Conservation (phyloP, 371 early-diverging fungal species). For the Actinomucor elegans region DNA sequence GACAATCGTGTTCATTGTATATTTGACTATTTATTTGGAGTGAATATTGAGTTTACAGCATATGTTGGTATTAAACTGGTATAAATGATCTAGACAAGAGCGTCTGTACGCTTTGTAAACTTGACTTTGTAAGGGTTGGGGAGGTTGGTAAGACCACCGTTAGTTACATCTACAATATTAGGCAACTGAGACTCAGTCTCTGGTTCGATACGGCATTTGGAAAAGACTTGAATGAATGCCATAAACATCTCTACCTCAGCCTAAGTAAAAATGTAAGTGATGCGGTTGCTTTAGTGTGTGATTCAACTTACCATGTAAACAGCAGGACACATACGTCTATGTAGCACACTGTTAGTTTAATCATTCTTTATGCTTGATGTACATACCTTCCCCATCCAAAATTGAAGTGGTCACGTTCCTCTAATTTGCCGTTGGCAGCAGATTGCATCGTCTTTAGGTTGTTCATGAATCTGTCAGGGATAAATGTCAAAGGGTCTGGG, state of each 20-base stretch:
- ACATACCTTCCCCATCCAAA: constrained; percentile 26
- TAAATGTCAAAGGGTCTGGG: constrained; percentile 1
- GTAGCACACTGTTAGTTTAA: too few relatives aligned
- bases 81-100: too few relatives aligned
- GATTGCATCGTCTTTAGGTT: constrained; percentile 1
- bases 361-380: not conserved
- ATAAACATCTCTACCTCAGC: not conserved
- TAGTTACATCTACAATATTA: not conserved
- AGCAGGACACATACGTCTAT: constrained; percentile 20
- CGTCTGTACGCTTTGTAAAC: not conserved
- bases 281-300: not conserved
- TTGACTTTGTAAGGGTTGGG: constrained; percentile 9
- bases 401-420: constrained; percentile 8
- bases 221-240: not conserved
- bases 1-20: too few relatives aligned
- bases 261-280: not conserved
- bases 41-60: too few relatives aligned
- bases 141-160: not conserved
- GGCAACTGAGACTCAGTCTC: not conserved
- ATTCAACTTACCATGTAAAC: constrained; percentile 11
- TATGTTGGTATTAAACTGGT: too few relatives aligned
- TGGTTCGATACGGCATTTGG: constrained; percentile 2
- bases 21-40: too few relatives aligned
- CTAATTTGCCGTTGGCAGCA: constrained; percentile 3
- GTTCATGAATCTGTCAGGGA: constrained; percentile 5